Evolutionary conservation across 371 early-diverging fungal genomes (phyloP).

Genomic region (Zopfochytrium polystomum): DNA sequence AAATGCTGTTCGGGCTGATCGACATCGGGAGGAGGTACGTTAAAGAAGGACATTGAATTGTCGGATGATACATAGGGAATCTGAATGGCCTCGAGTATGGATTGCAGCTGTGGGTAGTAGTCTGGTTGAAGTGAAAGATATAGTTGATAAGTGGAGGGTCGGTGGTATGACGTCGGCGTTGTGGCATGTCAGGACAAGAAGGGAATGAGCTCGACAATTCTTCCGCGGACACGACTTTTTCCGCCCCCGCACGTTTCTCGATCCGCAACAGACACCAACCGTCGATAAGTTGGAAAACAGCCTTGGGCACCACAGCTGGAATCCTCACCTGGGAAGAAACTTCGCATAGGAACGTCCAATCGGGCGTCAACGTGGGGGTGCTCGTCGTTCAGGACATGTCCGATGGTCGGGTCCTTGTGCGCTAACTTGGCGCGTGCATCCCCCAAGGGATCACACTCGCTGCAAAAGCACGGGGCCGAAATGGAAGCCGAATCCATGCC

Average conservation of each 20-base stretch:
- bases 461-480: conserved; percentile 45
- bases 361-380: conserved; percentile 18
- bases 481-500: conserved; percentile 85
- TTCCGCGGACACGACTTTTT: too few species aligned
- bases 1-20: conserved; percentile 18
- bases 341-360: conserved; percentile 59
- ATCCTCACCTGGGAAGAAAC: conserved; percentile 41
- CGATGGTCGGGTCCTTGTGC: background rate
- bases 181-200: background rate
- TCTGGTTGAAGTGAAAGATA: too few species aligned
- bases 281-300: too few species aligned
- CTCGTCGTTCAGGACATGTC: conserved; percentile 4
- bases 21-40: conserved; percentile 2
- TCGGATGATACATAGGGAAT: conserved; percentile 30
- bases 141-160: background rate
- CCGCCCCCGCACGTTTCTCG: too few species aligned
- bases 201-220: background rate
- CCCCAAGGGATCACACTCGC: conserved; percentile 19
- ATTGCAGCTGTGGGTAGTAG: conserved; percentile 42
- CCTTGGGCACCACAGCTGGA: background rate
- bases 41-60: conserved; percentile 35
- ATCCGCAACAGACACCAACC: too few species aligned
- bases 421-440: background rate
- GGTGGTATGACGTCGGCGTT: background rate
- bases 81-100: conserved; percentile 30